Percentiles rank a stretch among this genome's conserved stretches.
These are phyloP conservation scores for Pseudopithomyces maydicus DNA, from an alignment of 2,329 filamentous ascomycete species.

Conservation along the genomic window DNA sequence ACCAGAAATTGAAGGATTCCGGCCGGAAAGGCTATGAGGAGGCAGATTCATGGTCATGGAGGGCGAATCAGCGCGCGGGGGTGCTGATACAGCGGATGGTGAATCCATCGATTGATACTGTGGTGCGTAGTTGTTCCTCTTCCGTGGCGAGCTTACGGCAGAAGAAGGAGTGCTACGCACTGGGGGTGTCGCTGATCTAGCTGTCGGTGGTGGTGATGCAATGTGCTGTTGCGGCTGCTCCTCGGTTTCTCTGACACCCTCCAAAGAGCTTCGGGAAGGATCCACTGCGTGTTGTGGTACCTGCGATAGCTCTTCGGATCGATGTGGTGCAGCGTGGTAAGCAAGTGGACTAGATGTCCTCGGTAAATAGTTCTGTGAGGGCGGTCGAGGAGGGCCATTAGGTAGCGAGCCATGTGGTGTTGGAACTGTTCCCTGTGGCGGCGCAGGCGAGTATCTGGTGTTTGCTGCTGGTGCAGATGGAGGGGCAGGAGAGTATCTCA, in stretches of 20 bases:
- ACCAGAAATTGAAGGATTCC: conserved; percentile 47
- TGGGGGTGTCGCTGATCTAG: conserved; percentile 41
- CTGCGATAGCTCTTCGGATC: conserved; percentile 14
- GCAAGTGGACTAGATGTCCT: conserved; percentile 69
- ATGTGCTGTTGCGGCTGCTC: conserved; percentile 27
- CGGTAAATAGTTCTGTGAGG: conserved; percentile 62
- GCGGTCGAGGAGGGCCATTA: conserved; percentile 37
- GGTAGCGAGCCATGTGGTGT: conserved; percentile 45
- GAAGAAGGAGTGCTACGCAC: conserved; percentile 39
- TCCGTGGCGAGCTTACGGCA: conserved; percentile 47
- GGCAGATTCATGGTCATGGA: conserved; percentile 58
- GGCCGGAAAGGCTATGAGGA: conserved; percentile 46
- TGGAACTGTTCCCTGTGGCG: conserved; percentile 27
- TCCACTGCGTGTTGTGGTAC: conserved; percentile 18
- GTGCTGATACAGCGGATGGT: conserved; percentile 11
- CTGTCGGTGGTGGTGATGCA: conserved; percentile 23
- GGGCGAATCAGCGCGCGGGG: conserved; percentile 60
- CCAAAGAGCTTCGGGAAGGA: conserved; percentile 31
- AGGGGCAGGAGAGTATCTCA: conserved; percentile 50
- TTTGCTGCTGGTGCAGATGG: conserved; percentile 36
- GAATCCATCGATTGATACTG: conserved; percentile 52
- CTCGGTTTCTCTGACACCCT: conserved; percentile 34
- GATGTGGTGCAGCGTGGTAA: conserved; percentile 50
- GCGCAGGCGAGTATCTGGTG: conserved; percentile 47
- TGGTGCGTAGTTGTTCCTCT: conserved; percentile 48